Evolutionary conservation across 1,284 basidiomycete species (phyloP), one percentile per base, ranked within the genome.

Genomic region (Sanguinoderma infundibulare): DNA sequence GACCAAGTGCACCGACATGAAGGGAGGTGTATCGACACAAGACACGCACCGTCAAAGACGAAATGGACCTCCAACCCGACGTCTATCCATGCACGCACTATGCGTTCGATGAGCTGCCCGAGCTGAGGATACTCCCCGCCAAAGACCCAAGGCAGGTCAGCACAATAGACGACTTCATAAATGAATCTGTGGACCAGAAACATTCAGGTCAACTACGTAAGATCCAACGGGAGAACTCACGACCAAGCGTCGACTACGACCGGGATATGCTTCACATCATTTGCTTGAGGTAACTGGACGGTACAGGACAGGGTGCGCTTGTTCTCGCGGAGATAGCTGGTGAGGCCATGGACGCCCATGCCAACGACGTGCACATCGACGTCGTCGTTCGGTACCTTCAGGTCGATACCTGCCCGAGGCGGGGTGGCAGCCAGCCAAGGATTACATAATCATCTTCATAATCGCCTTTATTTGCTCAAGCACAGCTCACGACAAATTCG

Each of bases 171-270:
- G 14, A 95, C 69, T 63, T 86, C 82, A 73, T 89, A 95, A 65
- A 96, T 90, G 74, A 96, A 89, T 32, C 94, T 96, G 69, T 9
- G 53, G 26, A 59, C 32, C 3, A 55, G 8, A 15, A 10, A 24
- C 2, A 42, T 24, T n/a, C 4, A 10, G 20, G 42, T 47, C 9
- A 38, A 15, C 9, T 38, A 6, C 22, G n/a, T 57, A 32, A 54
- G 50, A 42, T 4, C 17, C 4, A 38, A 35, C 44, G 58, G 57
- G 56, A 50, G 32, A 51, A 86, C 93, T 87, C 74, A 95, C 94
- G 93, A 94, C 92, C 91, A 94, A 46, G 87, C 92, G 77, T 96
- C 94, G 40, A 96, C 84, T 2, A 96, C 87, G 62, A 95, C 79
- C 10, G 49, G 71, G 65, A 68, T 42, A 65, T 62, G 57, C 40